Evolutionary conservation across 257 asterid species (phyloP).

Genomic region (Nicotiana tomentosiformis): DNA sequence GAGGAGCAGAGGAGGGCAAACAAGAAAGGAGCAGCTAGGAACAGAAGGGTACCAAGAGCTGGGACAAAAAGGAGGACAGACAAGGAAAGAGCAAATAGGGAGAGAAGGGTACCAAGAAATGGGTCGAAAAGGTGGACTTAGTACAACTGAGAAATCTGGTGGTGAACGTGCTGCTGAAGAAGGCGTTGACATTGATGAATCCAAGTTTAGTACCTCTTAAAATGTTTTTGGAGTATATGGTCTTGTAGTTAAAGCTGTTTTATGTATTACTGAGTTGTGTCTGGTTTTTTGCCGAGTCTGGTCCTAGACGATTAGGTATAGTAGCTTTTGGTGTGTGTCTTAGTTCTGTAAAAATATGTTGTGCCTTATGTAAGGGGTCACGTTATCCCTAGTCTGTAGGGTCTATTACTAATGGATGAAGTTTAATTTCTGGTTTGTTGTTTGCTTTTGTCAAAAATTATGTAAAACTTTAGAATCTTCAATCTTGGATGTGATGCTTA

Average conservation of each 20-base stretch:
- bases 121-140: slow-evolving; percentile 61
- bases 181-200: slow-evolving; percentile 38
- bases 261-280: neutral
- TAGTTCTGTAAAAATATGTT: neutral
- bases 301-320: neutral
- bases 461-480: too few relatives aligned
- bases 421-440: too few relatives aligned
- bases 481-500: too few relatives aligned
- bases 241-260: neutral
- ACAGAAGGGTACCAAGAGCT: slow-evolving; percentile 65
- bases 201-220: slow-evolving; percentile 29
- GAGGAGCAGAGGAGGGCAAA: slow-evolving; percentile 72
- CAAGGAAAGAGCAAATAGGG: slow-evolving; percentile 55
- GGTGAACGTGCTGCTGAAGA: slow-evolving; percentile 41
- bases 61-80: slow-evolving; percentile 64
- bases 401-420: too few relatives aligned
- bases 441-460: too few relatives aligned
- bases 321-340: neutral
- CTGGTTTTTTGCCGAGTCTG: neutral
- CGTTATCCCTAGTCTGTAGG: too few relatives aligned
- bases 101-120: slow-evolving; percentile 54
- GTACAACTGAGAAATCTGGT: slow-evolving; percentile 42
- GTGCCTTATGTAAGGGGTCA: neutral
- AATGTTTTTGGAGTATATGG: neutral
- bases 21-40: slow-evolving; percentile 60